These are phyloP conservation scores for Penicillium soppii DNA, from an alignment of 495 filamentous ascomycete species.

Conservation along the genomic window DNA sequence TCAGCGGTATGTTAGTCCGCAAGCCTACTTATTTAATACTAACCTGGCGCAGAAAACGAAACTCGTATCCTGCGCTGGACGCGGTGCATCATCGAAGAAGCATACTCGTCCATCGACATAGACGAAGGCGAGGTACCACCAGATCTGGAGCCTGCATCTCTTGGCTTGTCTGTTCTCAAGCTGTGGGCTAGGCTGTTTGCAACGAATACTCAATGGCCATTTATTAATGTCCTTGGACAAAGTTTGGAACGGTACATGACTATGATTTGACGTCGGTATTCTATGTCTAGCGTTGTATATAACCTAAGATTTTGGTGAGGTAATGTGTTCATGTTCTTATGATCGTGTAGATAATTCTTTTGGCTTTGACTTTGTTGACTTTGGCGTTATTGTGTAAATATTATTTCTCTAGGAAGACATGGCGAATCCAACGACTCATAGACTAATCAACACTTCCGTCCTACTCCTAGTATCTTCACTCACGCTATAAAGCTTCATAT, in stretches of 20 bases:
- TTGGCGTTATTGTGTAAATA: too few relatives aligned
- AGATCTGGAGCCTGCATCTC: constrained; percentile 25
- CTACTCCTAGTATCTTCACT: too few relatives aligned
- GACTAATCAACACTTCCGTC: too few relatives aligned
- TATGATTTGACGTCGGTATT: constrained; percentile 24
- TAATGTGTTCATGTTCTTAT: neutral
- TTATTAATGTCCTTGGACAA: constrained; percentile 40
- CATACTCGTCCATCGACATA: constrained; percentile 37
- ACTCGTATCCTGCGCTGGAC: constrained; percentile 40
- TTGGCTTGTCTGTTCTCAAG: constrained; percentile 34
- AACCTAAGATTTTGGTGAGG: neutral
- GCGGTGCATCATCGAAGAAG: constrained; percentile 38
- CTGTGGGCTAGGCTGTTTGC: constrained; percentile 40
- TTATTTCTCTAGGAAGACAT: too few relatives aligned
- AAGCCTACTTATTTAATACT: neutral
- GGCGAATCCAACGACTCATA: too few relatives aligned
- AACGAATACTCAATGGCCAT: constrained; percentile 40
- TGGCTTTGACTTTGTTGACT: neutral
- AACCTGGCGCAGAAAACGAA: constrained; percentile 30
- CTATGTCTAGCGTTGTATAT: constrained; percentile 3
- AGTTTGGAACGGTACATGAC: constrained; percentile 35
- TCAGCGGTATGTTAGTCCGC: constrained; percentile 27
- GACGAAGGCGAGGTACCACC: constrained; percentile 26
- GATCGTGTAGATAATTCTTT: too few relatives aligned
- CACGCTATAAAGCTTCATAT: too few relatives aligned